These are phyloP conservation scores for Cryphonectria carpinicola DNA, from an alignment of 2,329 filamentous ascomycete genomes.

Conservation along the genomic window DNA sequence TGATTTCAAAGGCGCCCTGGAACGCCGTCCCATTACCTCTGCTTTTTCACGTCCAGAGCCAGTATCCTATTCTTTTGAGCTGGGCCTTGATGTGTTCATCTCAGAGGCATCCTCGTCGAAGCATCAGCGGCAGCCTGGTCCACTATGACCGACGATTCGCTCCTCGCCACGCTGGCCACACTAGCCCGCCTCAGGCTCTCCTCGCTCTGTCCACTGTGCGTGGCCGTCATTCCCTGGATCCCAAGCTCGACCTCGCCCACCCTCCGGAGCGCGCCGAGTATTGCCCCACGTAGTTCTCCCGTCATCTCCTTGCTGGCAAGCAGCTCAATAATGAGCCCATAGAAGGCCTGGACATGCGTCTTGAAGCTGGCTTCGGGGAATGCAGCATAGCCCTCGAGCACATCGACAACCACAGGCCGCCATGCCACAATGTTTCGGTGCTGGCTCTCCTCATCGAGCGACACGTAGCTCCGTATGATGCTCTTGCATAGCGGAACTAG, in stretches of 20 bases:
- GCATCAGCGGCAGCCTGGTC: conserved; percentile 38
- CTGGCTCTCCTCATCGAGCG: conserved; percentile 92
- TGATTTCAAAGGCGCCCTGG: background rate
- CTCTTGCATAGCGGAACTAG: conserved; percentile 94
- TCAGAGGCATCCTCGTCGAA: conserved; percentile 21
- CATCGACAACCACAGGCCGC: conserved; percentile 95
- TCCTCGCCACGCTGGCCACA: conserved; percentile 38
- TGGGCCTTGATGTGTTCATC: background rate
- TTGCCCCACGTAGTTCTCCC: conserved; percentile 73
- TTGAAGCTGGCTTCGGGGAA: conserved; percentile 83
- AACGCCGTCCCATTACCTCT: background rate
- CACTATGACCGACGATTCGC: conserved; percentile 23
- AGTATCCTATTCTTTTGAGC: background rate
- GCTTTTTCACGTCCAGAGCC: background rate
- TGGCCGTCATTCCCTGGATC: conserved; percentile 53
- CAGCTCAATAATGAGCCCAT: conserved; percentile 82
- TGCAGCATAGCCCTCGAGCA: conserved; percentile 86
- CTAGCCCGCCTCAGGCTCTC: conserved; percentile 46
- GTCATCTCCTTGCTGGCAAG: conserved; percentile 77
- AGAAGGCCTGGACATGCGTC: conserved; percentile 80
- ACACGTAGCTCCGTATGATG: conserved; percentile 83
- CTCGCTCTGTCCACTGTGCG: conserved; percentile 6
- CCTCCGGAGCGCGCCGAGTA: conserved; percentile 77
- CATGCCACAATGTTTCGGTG: conserved; percentile 96
- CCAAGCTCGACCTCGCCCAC: conserved; percentile 78